Percentiles rank a stretch among this genome's conserved stretches.
Evolutionary conservation across 2,329 filamentous ascomycete genomes (phyloP).

Genomic region (Apiospora hydei): DNA sequence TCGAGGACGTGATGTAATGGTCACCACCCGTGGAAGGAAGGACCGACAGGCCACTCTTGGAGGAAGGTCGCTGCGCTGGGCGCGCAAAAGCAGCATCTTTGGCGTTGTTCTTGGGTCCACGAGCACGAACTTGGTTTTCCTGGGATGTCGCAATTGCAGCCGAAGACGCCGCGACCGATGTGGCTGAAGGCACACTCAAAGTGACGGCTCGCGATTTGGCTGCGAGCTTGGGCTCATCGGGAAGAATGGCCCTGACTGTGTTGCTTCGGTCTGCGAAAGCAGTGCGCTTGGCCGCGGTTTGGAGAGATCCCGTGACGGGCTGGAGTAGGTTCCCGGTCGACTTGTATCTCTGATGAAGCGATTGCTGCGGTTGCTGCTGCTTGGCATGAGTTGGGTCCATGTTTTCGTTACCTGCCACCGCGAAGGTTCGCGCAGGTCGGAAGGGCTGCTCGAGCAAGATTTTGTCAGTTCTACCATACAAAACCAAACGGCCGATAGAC

Average conservation of each 20-base stretch:
- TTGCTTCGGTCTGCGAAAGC: conserved; percentile 88
- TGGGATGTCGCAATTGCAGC: conserved; percentile 46
- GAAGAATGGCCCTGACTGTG: conserved; percentile 44
- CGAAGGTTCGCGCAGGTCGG: conserved; percentile 65
- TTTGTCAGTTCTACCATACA: not conserved
- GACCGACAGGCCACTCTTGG: conserved; percentile 33
- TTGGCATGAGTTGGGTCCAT: conserved; percentile 48
- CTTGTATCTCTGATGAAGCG: conserved; percentile 82
- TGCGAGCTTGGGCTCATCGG: conserved; percentile 40
- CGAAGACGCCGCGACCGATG: conserved; percentile 26
- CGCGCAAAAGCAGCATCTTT: conserved; percentile 47
- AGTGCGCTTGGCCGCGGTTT: conserved; percentile 74
- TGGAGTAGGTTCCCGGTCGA: conserved; percentile 70
- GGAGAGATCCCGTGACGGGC: conserved; percentile 62
- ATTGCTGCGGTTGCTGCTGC: conserved; percentile 56
- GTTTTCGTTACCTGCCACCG: conserved; percentile 76
- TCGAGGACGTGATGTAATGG: conserved; percentile 22
- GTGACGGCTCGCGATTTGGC: conserved; percentile 39
- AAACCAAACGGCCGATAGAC: not conserved
- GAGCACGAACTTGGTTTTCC: conserved; percentile 49
- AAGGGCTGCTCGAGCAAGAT: conserved; percentile 64
- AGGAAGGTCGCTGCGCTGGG: conserved; percentile 44
- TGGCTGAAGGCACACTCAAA: conserved; percentile 33
- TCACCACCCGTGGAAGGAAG: conserved; percentile 34
- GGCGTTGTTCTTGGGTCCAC: conserved; percentile 36